Evolutionary conservation across 2,329 filamentous ascomycete genomes (phyloP), one percentile per base, ranked within the genome.

Genomic region (Alternaria sp.): DNA sequence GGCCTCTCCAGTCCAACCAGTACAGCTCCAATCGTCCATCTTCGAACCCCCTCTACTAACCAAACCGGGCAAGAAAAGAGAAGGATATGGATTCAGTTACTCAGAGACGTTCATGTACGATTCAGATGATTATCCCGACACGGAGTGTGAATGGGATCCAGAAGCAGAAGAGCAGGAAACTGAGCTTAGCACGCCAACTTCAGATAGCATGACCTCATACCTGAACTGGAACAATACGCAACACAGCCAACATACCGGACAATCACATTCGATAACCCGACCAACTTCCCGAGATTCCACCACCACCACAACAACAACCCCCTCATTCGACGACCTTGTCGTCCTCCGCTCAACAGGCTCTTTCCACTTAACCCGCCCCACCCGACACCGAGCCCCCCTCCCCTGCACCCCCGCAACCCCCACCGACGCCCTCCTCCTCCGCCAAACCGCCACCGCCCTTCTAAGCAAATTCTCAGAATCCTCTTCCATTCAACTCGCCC

Each of bases 61-160:
- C 14, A 63, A 63, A n/a, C 68, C 66, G 5, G 56, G 54, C 7
- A 65, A 58, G 23, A 67, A 69, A 31, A 59, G 61, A 13, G 66
- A 67, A 49, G 69, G 69, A 3, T 70, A 69, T 36, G 70, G 70
- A 5, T 69, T 71, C 51, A 69, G 66, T 40, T 72, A 68, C 41
- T 61, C 64, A 0, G 69, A 71, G 23, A 60, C 61, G 8, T 51
- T 66, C 17, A 66, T 63, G 54, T 62, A 54, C 28, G 66, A 69
- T n/a, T 68, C 67, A 3, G 64, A 70, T 23, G 67, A 69, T 23
- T 68, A 68, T 26, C 67, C 67, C 1, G 68, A 70, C 29, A 69
- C 68, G 0, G 63, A 68, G n/a, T 62, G 60, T 24, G 33, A 49
- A 6, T 66, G 58, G 57, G 59, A 65, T 4, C 37, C 56, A n/a